Evolutionary conservation across 208 protist species (phyloP).

Genomic region (Acanthamoeba royreba): DNA sequence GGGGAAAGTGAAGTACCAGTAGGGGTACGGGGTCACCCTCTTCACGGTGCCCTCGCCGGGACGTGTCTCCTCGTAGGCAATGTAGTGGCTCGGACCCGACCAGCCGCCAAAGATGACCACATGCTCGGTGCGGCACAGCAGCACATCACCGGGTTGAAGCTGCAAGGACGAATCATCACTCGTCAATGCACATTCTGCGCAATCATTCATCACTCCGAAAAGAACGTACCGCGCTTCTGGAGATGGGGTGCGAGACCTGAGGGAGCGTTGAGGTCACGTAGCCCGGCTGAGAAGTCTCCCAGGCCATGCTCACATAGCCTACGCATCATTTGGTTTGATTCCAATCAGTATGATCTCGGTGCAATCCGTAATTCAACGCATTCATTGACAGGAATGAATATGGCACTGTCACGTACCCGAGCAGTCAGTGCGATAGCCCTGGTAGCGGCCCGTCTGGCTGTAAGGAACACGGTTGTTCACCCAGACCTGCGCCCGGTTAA

Average conservation of each 20-base stretch:
- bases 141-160: background rate
- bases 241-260: background rate
- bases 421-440: background rate
- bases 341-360: no score
- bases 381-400: background rate
- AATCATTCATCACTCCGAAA: background rate
- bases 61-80: background rate
- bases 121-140: background rate
- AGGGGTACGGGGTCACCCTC: background rate
- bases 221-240: background rate
- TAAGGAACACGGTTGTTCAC: background rate
- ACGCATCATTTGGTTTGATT: background rate
- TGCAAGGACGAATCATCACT: background rate
- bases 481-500: background rate
- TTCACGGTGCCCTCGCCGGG: background rate
- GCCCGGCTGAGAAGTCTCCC: background rate
- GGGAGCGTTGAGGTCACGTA: background rate
- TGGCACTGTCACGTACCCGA: background rate
- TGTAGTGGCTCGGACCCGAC: background rate
- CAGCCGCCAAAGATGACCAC: background rate
- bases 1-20: background rate
- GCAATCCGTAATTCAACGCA: no score
- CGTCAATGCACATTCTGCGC: no score
- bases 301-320: background rate
- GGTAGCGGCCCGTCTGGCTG: background rate